Evolutionary conservation across 495 filamentous ascomycete genomes (phyloP).

Genomic region (Hamigera avellanea): DNA sequence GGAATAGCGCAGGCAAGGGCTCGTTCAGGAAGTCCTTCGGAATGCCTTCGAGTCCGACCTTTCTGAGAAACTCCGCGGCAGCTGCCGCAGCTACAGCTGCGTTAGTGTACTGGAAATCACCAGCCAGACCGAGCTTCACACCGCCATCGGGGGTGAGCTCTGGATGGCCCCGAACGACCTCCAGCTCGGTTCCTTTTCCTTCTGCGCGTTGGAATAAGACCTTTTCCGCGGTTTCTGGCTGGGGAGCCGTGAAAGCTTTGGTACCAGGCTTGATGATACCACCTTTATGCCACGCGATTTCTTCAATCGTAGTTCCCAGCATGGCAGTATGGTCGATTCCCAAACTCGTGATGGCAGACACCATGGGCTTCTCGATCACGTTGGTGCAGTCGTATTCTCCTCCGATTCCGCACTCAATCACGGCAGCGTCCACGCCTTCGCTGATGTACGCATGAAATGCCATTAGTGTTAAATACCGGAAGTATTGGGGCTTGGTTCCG

Average conservation of each 20-base stretch:
- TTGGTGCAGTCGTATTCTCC: conserved; percentile 94
- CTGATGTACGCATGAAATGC: conserved; percentile 76
- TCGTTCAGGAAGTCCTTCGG: conserved; percentile 34
- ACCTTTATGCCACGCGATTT: conserved; percentile 96
- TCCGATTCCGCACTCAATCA: conserved; percentile 90
- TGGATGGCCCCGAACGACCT: conserved; percentile 51
- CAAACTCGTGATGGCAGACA: conserved; percentile 67
- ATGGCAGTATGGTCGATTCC: conserved; percentile 81
- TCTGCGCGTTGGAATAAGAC: conserved; percentile 61
- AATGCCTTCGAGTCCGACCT: conserved; percentile 30
- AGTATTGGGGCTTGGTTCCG: conserved; percentile 67
- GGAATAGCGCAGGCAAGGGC: conserved; percentile 53
- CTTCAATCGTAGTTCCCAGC: conserved; percentile 72
- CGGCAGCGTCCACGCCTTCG: conserved; percentile 68
- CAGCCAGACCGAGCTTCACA: conserved; percentile 66
- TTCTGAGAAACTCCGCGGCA: conserved; percentile 47
- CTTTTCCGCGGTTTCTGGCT: conserved; percentile 49
- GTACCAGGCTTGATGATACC: conserved; percentile 74
- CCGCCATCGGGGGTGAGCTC: conserved; percentile 36
- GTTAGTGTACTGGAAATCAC: conserved; percentile 76
- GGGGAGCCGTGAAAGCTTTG: conserved; percentile 64
- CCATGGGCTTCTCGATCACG: conserved; percentile 63
- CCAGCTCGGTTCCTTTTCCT: conserved; percentile 50
- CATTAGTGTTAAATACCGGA: conserved; percentile 82
- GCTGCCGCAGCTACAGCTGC: conserved; percentile 70